Conservation (phyloP, 1,284 basidiomycete species). For the Marasmius tenuissimus region DNA sequence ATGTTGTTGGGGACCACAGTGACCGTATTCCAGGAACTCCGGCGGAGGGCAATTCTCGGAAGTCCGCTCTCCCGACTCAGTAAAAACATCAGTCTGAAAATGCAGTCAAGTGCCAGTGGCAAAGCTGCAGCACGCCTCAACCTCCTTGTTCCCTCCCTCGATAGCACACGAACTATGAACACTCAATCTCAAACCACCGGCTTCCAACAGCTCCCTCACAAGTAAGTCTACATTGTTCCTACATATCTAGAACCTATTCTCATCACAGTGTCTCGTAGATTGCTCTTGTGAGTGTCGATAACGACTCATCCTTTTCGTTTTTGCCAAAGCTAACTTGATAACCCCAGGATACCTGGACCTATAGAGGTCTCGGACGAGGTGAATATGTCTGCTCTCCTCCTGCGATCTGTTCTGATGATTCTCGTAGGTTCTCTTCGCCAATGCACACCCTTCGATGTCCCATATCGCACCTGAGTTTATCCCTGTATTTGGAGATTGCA, state of each 20-base stretch:
- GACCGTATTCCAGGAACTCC: not conserved
- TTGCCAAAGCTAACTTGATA: not conserved
- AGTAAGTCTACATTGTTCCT: not conserved
- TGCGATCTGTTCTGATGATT: not conserved
- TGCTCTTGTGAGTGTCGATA: constrained; percentile 4
- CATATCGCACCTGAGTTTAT: constrained; percentile 94
- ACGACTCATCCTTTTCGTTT: not conserved
- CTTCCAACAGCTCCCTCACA: constrained; percentile 9
- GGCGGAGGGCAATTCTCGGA: not conserved
- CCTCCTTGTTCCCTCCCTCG: not conserved
- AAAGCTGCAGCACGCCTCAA: not conserved
- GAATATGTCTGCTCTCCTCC: constrained; percentile 14
- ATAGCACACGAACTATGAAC: not conserved
- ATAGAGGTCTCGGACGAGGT: constrained; percentile 84
- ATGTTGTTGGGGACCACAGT: too few species aligned
- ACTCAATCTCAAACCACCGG: not conserved
- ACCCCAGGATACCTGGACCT: constrained; percentile 73
- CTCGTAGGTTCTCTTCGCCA: constrained; percentile 58
- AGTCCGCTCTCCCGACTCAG: not conserved
- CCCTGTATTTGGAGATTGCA: constrained; percentile 86
- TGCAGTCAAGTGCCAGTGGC: not conserved
- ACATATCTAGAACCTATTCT: not conserved
- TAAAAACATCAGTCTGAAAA: not conserved
- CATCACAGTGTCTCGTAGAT: constrained; percentile 4
- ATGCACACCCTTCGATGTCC: constrained; percentile 85